Base-by-base conservation (phyloP, 495 filamentous ascomycete genomes). In the Penicillium maclennaniae region DNA sequence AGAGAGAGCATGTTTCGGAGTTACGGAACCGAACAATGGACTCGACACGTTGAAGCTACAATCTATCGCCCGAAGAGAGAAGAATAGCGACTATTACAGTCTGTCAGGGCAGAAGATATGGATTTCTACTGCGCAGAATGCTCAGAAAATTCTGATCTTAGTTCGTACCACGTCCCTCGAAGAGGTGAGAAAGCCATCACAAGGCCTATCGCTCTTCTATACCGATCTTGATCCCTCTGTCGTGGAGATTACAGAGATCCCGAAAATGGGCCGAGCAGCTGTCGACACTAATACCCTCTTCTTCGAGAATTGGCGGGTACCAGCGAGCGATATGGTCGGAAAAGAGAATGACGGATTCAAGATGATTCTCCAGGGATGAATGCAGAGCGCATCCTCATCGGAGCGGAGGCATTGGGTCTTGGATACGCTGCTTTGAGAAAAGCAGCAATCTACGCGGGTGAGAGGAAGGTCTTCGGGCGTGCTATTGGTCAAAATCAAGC, bases 351-450 rank as follows among this genome's bases (percentile, higher is more conserved):
- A 86, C 48, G 88, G 88, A 7, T 91, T 89, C 73, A 80, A 81
- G 51, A 86, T 87, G 55, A 76, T 91, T 27, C 74, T 91, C 7
- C 87, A 90, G 64, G 87, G 88, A 87, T 92, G 87, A 91, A 90
- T 51, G 86, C 87, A 0, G 88, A 92, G 64, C 79, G 87, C 20
- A 87, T 84, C 56, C 76, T 90, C 1, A 78, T 90, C 1, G 87
- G 84, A 16, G 88, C 85, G 28, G 87, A 91, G 74, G 86, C 88
- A 2, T 70, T 91, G 12, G 87, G 88, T 0, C 72, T 91, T 9
- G 88, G 87, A 0, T 90, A 88, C 56, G 85, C 80, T 0, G 87
- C 87, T 10, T 68, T 92, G 34, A 73, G 75, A 28, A 72, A 74
- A 46, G 84, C 87, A 0, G 72, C 84, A 0, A 69, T 72, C n/a